Evolutionary conservation across 2,329 filamentous ascomycete genomes (phyloP).

Genomic region (Cladosporium oxysporum): DNA sequence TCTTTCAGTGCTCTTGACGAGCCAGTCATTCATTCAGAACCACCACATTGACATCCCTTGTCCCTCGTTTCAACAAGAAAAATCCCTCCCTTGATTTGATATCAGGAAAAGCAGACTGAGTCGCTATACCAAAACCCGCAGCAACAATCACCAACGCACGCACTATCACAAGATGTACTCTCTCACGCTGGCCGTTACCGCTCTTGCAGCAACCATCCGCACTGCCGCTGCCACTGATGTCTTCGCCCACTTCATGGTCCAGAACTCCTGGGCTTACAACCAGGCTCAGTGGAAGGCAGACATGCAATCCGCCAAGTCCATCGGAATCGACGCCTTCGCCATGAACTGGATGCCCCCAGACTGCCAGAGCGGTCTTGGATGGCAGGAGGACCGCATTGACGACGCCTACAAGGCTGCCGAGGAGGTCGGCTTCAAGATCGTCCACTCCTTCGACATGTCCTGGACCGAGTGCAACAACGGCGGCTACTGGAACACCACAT

Average conservation of each 20-base stretch:
- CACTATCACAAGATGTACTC: conserved; percentile 15
- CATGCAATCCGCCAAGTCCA: conserved; percentile 36
- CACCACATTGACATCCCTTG: conserved; percentile 7
- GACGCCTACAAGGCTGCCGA: conserved; percentile 40
- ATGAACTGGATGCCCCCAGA: conserved; percentile 42
- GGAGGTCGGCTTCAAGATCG: conserved; percentile 39
- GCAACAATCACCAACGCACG: not conserved
- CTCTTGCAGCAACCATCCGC: conserved; percentile 24
- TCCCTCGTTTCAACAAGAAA: conserved; percentile 1
- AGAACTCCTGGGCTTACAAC: conserved; percentile 40
- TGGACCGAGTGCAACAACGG: conserved; percentile 35
- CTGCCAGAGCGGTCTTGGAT: conserved; percentile 33
- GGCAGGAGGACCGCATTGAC: conserved; percentile 39
- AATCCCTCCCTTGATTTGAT: conserved; percentile 10
- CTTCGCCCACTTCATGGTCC: conserved; percentile 42
- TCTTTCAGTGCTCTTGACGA: conserved; percentile 19
- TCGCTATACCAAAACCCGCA: not conserved
- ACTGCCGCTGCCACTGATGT: conserved; percentile 34
- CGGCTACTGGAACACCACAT: conserved; percentile 41
- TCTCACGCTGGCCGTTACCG: conserved; percentile 12
- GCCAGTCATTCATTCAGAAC: conserved; percentile 18
- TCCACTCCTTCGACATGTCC: conserved; percentile 44
- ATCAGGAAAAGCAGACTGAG: conserved; percentile 8
- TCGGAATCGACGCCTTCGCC: conserved; percentile 42
- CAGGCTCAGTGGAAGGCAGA: conserved; percentile 38